phyloP scores from a whole-genome alignment of 2,329 filamentous ascomycete species.

The Aspergillus novoparasiticus region DNA sequence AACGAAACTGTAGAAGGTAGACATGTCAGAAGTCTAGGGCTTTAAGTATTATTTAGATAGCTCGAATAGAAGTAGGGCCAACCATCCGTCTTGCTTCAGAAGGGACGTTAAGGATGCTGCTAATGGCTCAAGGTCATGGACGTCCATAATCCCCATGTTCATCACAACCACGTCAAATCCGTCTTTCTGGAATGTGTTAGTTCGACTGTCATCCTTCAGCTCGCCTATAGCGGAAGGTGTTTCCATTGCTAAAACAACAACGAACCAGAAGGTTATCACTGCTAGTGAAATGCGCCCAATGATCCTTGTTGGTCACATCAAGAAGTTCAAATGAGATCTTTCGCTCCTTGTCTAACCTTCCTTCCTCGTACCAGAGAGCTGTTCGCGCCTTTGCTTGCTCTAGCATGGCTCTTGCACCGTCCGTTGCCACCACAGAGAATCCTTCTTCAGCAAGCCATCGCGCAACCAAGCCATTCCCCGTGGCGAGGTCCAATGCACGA shows the following conservation, averaged over 20 bases:
- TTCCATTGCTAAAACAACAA: background rate
- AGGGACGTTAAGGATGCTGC: constrained; percentile 42
- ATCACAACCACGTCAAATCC: constrained; percentile 50
- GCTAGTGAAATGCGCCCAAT: background rate
- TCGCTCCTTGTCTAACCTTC: background rate
- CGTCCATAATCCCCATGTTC: constrained; percentile 56
- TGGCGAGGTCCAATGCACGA: constrained; percentile 52
- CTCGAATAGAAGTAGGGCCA: background rate
- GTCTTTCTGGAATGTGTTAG: constrained; percentile 20
- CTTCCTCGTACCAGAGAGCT: background rate
- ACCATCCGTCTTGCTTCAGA: constrained; percentile 3
- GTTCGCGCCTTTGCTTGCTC: constrained; percentile 32
- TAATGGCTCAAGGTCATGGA: constrained; percentile 47
- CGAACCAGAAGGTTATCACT: background rate
- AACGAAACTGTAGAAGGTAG: constrained; percentile 41
- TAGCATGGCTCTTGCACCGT: constrained; percentile 49
- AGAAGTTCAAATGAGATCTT: background rate
- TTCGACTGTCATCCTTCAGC: background rate
- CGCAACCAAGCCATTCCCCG: constrained; percentile 53
- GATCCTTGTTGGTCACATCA: background rate
- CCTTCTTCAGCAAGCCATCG: constrained; percentile 46
- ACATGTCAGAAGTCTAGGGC: background rate
- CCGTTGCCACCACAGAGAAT: constrained; percentile 47
- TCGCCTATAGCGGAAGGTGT: background rate
- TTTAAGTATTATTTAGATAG: background rate